phyloP scores from a whole-genome alignment of 2,329 filamentous ascomycete genomes.

The Sporothrix protearum region DNA sequence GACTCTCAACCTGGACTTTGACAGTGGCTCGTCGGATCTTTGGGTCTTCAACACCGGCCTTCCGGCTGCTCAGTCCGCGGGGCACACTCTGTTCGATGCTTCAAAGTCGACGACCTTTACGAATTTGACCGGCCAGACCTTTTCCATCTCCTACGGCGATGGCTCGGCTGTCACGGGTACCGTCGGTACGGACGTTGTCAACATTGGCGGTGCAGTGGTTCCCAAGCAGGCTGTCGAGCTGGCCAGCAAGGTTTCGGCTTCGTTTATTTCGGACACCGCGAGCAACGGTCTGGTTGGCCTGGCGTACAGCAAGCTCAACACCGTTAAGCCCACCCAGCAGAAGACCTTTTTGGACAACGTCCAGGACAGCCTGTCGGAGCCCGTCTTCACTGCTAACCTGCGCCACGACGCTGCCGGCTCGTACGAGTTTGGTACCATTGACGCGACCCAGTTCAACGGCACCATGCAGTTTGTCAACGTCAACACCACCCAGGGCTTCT shows the following conservation, averaged over 20 bases:
- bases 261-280: slow-evolving; percentile 57
- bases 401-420: slow-evolving; percentile 57
- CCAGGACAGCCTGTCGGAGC: slow-evolving; percentile 55
- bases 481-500: slow-evolving; percentile 62
- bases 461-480: slow-evolving; percentile 59
- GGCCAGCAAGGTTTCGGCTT: slow-evolving; percentile 54
- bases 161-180: slow-evolving; percentile 58
- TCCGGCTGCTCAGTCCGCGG: slow-evolving; percentile 40
- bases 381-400: slow-evolving; percentile 69
- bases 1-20: slow-evolving; percentile 65
- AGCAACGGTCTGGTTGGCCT: slow-evolving; percentile 69
- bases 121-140: slow-evolving; percentile 46
- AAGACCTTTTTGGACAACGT: slow-evolving; percentile 73
- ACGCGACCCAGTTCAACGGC: slow-evolving; percentile 60
- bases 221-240: slow-evolving; percentile 64
- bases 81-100: slow-evolving; percentile 47
- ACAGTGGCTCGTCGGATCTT: slow-evolving; percentile 72
- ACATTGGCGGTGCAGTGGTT: slow-evolving; percentile 62
- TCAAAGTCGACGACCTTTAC: slow-evolving; percentile 37
- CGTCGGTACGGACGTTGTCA: slow-evolving; percentile 66
- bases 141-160: slow-evolving; percentile 67
- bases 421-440: slow-evolving; percentile 72
- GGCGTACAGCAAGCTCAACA: slow-evolving; percentile 63
- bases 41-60: slow-evolving; percentile 69
- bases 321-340: slow-evolving; percentile 57